A percentile compares a stretch with the other conserved stretches of the same genome.
These are phyloP conservation scores for Coix lacrymajobi DNA, from an alignment of 176 grass and related monocot species.

Conservation along the genomic window DNA sequence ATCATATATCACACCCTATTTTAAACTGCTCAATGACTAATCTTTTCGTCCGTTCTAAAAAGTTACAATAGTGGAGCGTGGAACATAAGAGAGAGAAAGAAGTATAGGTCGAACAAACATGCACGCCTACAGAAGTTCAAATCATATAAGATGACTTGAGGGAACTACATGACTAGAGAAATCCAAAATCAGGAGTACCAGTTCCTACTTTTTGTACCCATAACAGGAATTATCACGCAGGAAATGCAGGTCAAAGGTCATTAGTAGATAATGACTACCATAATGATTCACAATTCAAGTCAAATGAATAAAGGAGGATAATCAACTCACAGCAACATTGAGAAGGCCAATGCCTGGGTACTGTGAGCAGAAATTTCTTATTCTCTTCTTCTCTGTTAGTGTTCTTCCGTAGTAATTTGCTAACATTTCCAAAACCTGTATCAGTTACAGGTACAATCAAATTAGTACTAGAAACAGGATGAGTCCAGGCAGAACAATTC, in stretches of 20 bases:
- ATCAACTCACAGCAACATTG: conserved; percentile 87
- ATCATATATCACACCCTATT: background rate
- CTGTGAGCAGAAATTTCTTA: conserved; percentile 54
- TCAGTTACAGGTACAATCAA: conserved; percentile 13
- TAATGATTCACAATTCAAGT: conserved; percentile 6
- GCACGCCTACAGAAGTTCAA: background rate
- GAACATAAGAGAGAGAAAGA: background rate
- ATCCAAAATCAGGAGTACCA: background rate
- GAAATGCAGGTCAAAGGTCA: background rate
- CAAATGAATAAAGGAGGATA: background rate
- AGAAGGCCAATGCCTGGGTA: conserved; percentile 81
- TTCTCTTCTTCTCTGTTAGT: conserved; percentile 40
- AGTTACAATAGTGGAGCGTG: background rate
- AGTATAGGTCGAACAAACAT: background rate
- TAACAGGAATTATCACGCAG: background rate
- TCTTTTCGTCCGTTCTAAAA: background rate
- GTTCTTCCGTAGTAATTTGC: conserved; percentile 60
- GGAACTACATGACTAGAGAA: background rate
- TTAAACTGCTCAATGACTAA: background rate
- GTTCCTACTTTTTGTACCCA: background rate
- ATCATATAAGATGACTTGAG: background rate
- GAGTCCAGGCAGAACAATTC: background rate
- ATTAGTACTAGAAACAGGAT: conserved; percentile 12
- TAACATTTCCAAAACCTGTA: conserved; percentile 77
- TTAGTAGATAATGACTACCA: background rate